A percentile compares a stretch with the other conserved stretches of the same genome.
Evolutionary conservation across 805 yeast genomes (phyloP).

Genomic region (Hanseniaspora vineae): DNA sequence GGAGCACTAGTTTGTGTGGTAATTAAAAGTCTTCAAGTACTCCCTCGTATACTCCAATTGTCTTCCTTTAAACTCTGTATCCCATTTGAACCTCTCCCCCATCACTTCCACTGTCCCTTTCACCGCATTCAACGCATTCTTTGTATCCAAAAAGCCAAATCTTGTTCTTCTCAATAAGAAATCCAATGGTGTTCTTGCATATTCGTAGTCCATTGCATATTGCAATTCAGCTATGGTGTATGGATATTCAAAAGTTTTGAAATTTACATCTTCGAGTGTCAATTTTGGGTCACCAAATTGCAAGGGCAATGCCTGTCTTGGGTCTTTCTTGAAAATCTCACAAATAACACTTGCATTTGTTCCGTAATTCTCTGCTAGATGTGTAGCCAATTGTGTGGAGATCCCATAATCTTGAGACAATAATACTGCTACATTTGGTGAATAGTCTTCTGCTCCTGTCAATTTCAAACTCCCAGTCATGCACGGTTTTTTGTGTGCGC

Average conservation of each 20-base stretch:
- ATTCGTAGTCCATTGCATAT: slow-evolving; percentile 72
- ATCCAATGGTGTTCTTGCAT: slow-evolving; percentile 77
- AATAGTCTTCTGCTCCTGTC: slow-evolving; percentile 74
- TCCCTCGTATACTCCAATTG: slow-evolving; percentile 35
- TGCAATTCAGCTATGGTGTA: slow-evolving; percentile 84
- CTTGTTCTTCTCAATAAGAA: slow-evolving; percentile 89
- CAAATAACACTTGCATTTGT: slow-evolving; percentile 74
- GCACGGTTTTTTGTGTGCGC: slow-evolving; percentile 30
- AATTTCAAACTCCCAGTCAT: slow-evolving; percentile 36
- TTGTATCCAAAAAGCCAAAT: slow-evolving; percentile 81
- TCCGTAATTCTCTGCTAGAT: slow-evolving; percentile 80
- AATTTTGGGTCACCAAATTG: slow-evolving; percentile 33
- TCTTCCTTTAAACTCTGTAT: slow-evolving; percentile 41
- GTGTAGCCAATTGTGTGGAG: slow-evolving; percentile 63
- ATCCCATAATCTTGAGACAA: slow-evolving; percentile 67
- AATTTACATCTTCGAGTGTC: slow-evolving; percentile 16
- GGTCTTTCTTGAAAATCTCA: slow-evolving; percentile 37
- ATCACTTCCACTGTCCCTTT: slow-evolving; percentile 78
- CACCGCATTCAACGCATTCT: slow-evolving; percentile 66
- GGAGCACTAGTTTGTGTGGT: no score
- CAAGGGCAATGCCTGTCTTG: slow-evolving; percentile 49
- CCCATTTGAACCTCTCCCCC: slow-evolving; percentile 74
- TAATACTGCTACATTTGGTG: slow-evolving; percentile 59
- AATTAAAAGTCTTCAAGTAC: slow-evolving; percentile 53
- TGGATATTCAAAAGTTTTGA: slow-evolving; percentile 51